phyloP scores from a whole-genome alignment of 2,329 filamentous ascomycete genomes.

The Ophiognomonia clavigignenti-juglandacearum region DNA sequence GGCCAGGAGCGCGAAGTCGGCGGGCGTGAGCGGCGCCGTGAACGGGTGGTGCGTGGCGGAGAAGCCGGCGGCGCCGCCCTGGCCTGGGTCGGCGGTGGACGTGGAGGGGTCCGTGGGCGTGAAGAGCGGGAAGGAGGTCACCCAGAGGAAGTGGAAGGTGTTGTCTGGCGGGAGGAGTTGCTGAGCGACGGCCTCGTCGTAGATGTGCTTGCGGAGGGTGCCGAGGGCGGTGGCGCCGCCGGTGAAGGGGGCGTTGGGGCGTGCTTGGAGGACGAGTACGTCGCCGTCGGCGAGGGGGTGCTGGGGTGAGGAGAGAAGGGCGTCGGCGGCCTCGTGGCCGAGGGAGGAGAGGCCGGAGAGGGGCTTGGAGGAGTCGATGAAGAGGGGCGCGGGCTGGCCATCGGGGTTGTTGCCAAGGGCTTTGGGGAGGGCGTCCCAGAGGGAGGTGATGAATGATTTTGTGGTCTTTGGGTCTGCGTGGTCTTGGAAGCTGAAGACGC shows the following conservation, averaged over 20 bases:
- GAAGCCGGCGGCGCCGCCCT: slow-evolving; percentile 76
- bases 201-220: slow-evolving; percentile 64
- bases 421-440: slow-evolving; percentile 49
- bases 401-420: slow-evolving; percentile 63
- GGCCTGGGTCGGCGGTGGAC: slow-evolving; percentile 54
- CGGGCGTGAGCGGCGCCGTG: slow-evolving; percentile 71
- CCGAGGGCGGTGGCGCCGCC: slow-evolving; percentile 73
- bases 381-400: slow-evolving; percentile 75
- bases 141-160: slow-evolving; percentile 72
- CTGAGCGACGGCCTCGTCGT: slow-evolving; percentile 62
- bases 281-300: slow-evolving; percentile 63
- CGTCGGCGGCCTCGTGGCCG: slow-evolving; percentile 65
- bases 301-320: slow-evolving; percentile 32
- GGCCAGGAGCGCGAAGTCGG: slow-evolving; percentile 70
- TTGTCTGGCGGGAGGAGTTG: slow-evolving; percentile 45
- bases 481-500: slow-evolving; percentile 56
- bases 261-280: slow-evolving; percentile 75
- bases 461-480: neutral
- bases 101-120: slow-evolving; percentile 54
- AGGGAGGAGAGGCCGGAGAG: slow-evolving; percentile 72
- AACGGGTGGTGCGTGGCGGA: slow-evolving; percentile 93
- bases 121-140: slow-evolving; percentile 90
- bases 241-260: slow-evolving; percentile 56
- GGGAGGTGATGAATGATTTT: slow-evolving; percentile 50
- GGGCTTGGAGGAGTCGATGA: slow-evolving; percentile 69